Conservation (phyloP, 305 asterid species). For the Andrographis paniculata region DNA sequence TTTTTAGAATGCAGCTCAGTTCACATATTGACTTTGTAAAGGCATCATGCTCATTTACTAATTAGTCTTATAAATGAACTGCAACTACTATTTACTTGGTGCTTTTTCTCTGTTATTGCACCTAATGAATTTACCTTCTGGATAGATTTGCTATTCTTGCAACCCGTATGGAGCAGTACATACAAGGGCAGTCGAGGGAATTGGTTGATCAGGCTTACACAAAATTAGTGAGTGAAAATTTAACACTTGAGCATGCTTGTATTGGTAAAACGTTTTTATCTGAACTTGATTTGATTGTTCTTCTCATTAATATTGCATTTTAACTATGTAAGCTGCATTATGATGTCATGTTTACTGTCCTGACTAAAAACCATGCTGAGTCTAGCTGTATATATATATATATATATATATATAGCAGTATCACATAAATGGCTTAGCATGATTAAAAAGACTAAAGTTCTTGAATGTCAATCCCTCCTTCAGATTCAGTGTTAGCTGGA, state of each 20-base stretch:
- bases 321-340: too few relatives aligned
- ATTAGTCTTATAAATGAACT: too few relatives aligned
- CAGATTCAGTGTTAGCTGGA: not conserved
- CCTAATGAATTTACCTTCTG: conserved; percentile 20
- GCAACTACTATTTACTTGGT: conserved; percentile 11
- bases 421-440: not conserved
- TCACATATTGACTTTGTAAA: too few relatives aligned
- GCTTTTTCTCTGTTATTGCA: conserved; percentile 8
- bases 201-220: conserved; percentile 97
- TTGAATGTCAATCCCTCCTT: not conserved
- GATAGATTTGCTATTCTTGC: conserved; percentile 86
- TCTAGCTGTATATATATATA: too few relatives aligned
- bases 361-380: too few relatives aligned
- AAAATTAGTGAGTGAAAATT: conserved; percentile 56
- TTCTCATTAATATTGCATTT: too few relatives aligned
- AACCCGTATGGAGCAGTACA: conserved; percentile 99
- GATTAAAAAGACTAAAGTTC: not conserved
- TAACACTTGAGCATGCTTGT: not conserved
- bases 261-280: conserved; percentile 4
- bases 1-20: too few relatives aligned
- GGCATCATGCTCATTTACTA: too few relatives aligned
- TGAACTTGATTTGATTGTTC: not conserved
- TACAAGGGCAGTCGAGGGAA: conserved; percentile 98
- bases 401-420: not conserved
- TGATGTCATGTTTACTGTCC: too few relatives aligned